These are phyloP conservation scores for Plasmodium cynomolgi DNA, from an alignment of 169 alveolate species.

Conservation along the genomic window DNA sequence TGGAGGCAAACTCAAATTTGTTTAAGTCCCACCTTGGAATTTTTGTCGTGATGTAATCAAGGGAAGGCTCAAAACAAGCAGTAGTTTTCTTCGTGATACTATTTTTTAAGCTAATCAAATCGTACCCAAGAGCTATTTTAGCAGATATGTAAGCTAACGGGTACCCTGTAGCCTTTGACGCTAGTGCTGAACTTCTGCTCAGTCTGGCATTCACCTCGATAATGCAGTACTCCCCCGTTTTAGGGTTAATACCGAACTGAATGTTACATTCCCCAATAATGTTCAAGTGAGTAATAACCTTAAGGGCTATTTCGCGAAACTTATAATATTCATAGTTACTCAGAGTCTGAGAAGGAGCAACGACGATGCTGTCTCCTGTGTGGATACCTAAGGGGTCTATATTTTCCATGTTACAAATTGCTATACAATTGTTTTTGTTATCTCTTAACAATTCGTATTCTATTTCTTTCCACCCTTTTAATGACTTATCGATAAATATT, in stretches of 20 bases:
- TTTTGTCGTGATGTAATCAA: slow-evolving; percentile 90
- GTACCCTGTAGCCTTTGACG: slow-evolving; percentile 93
- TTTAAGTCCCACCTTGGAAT: slow-evolving; percentile 92
- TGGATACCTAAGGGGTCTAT: slow-evolving; percentile 93
- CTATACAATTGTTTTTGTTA: slow-evolving; percentile 89
- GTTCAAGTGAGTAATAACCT: slow-evolving; percentile 89
- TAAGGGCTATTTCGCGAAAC: slow-evolving; percentile 88
- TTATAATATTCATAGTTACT: slow-evolving; percentile 87
- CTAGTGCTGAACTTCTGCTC: slow-evolving; percentile 91
- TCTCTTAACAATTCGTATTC: slow-evolving; percentile 92
- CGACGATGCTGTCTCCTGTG: slow-evolving; percentile 94
- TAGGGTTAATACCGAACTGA: slow-evolving; percentile 91
- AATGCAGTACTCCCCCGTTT: slow-evolving; percentile 87
- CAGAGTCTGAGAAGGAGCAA: slow-evolving; percentile 93
- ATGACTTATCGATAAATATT: slow-evolving; percentile 90
- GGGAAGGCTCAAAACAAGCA: slow-evolving; percentile 93
- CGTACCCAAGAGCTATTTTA: slow-evolving; percentile 89
- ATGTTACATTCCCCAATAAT: slow-evolving; percentile 93
- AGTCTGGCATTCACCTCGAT: slow-evolving; percentile 93
- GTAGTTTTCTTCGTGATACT: slow-evolving; percentile 89
- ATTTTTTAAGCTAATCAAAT: slow-evolving; percentile 84
- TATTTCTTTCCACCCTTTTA: slow-evolving; percentile 92
- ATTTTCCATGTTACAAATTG: slow-evolving; percentile 93
- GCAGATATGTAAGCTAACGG: slow-evolving; percentile 94
- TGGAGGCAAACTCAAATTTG: slow-evolving; percentile 89